phyloP scores from a whole-genome alignment of 139 green algal species.

The Tetradesmus lagerheimii region DNA sequence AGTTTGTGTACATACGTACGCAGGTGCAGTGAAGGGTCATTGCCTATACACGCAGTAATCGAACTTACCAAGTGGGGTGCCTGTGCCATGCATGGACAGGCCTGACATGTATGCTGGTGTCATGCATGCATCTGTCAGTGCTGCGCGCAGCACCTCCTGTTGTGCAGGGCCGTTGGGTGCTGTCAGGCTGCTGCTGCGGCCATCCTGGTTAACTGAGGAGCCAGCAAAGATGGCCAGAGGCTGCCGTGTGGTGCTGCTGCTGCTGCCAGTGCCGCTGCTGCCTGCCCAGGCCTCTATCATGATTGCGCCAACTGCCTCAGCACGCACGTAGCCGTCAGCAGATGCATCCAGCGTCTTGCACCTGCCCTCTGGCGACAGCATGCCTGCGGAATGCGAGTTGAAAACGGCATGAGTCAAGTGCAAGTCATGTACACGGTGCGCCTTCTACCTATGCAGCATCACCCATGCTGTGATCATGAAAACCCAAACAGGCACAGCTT shows the following conservation, averaged over 20 bases:
- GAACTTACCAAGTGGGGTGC: slow-evolving; percentile 82
- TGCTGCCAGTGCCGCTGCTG: not conserved
- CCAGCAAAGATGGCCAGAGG: slow-evolving; percentile 52
- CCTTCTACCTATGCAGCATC: too few relatives aligned
- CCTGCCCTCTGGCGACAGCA: slow-evolving; percentile 44
- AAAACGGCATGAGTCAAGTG: not conserved
- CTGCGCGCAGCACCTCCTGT: slow-evolving; percentile 77
- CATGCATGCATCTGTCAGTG: slow-evolving; percentile 61
- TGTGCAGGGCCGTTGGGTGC: slow-evolving; percentile 91
- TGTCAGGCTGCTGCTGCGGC: slow-evolving; percentile 88
- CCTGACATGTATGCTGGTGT: not conserved
- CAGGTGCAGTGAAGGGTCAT: slow-evolving; percentile 37
- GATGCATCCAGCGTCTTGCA: slow-evolving; percentile 79
- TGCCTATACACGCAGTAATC: slow-evolving; percentile 78
- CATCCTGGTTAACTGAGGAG: slow-evolving; percentile 85
- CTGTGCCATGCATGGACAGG: slow-evolving; percentile 71
- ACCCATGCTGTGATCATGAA: too few relatives aligned
- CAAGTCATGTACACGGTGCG: not conserved
- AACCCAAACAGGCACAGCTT: not conserved
- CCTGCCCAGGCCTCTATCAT: not conserved
- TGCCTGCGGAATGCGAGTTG: slow-evolving; percentile 53
- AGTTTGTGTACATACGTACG: too few relatives aligned
- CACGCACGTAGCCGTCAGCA: slow-evolving; percentile 87
- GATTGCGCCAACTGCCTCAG: slow-evolving; percentile 44
- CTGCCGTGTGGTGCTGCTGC: not conserved